These are phyloP conservation scores for Globisporangium solare DNA, from an alignment of 352 stramenopile genomes.

Conservation along the genomic window DNA sequence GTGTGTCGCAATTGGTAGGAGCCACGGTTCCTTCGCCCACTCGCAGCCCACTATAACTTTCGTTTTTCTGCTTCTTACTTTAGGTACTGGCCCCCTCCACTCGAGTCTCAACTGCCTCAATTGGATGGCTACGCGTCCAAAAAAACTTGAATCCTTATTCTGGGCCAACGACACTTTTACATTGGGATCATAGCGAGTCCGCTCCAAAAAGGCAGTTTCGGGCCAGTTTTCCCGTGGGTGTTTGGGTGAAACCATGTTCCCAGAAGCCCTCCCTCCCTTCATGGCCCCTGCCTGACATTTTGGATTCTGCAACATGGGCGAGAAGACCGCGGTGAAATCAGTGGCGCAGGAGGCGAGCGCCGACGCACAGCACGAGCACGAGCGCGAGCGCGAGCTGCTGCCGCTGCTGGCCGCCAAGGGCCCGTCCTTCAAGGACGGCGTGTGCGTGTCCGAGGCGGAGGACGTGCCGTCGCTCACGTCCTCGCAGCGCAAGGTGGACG, in stretches of 20 bases:
- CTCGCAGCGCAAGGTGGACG: constrained; percentile 39
- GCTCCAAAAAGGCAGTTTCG: not conserved
- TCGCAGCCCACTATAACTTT: not conserved
- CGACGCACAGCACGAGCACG: constrained; percentile 5
- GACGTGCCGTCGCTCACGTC: constrained; percentile 74
- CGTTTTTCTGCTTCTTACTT: not conserved
- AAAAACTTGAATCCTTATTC: constrained; percentile 14
- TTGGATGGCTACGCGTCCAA: not conserved
- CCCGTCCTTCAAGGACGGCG: constrained; percentile 28
- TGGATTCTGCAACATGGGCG: constrained; percentile 8
- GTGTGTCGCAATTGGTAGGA: not conserved
- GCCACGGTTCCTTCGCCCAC: not conserved
- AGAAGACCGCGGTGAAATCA: constrained; percentile 2
- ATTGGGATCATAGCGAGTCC: not conserved
- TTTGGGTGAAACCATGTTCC: not conserved
- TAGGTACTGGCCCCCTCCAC: not conserved
- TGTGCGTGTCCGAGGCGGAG: constrained; percentile 53
- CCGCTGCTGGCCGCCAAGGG: constrained; percentile 4
- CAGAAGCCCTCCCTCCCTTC: no score
- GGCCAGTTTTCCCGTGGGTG: constrained; percentile 2
- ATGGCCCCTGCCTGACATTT: constrained; percentile 5
- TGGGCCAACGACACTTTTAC: not conserved
- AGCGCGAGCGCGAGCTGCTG: constrained; percentile 8
- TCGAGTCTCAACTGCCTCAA: no score
- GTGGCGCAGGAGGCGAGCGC: not conserved